Percentiles rank a stretch among this genome's conserved stretches.
Evolutionary conservation across 305 asterid genomes (phyloP).

Genomic region (Fraxinus dipetala): DNA sequence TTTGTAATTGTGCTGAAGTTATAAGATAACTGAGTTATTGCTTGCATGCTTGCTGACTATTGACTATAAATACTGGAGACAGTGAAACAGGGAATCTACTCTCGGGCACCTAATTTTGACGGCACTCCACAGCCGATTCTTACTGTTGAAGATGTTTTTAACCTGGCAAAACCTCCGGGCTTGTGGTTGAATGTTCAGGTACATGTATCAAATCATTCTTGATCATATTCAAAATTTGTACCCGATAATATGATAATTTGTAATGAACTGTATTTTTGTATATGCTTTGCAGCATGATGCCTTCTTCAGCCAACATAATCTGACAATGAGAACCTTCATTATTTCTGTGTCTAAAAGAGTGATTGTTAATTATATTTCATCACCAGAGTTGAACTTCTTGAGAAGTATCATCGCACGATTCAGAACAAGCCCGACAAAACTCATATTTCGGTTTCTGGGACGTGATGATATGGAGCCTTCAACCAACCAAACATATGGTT

Average conservation of each 20-base stretch:
- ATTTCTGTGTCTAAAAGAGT: slow-evolving; percentile 34
- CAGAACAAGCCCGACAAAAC: slow-evolving; percentile 39
- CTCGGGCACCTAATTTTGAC: slow-evolving; percentile 49
- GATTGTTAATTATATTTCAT: slow-evolving; percentile 44
- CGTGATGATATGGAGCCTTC: slow-evolving; percentile 41
- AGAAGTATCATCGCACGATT: slow-evolving; percentile 36
- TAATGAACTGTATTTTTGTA: slow-evolving; percentile 13
- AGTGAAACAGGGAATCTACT: slow-evolving; percentile 54
- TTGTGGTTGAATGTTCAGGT: slow-evolving; percentile 78
- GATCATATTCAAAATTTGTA: slow-evolving; percentile 1
- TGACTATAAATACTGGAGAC: slow-evolving; percentile 26
- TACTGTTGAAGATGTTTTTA: slow-evolving; percentile 33
- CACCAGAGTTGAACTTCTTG: slow-evolving; percentile 62
- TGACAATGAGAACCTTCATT: slow-evolving; percentile 46
- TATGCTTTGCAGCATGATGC: slow-evolving; percentile 43
- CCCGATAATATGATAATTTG: slow-evolving; percentile 12
- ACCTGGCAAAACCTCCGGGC: slow-evolving; percentile 30
- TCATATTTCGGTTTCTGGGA: slow-evolving; percentile 44
- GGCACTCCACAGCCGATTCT: slow-evolving; percentile 33
- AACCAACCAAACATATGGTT: slow-evolving; percentile 48
- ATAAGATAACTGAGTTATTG: neutral
- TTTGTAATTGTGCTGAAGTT: slow-evolving; percentile 3
- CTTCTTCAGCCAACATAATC: slow-evolving; percentile 48
- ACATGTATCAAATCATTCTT: slow-evolving; percentile 15
- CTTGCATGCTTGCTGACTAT: slow-evolving; percentile 16